Evolutionary conservation across 116 monocot species (phyloP).

Genomic region (Iris pallida): DNA sequence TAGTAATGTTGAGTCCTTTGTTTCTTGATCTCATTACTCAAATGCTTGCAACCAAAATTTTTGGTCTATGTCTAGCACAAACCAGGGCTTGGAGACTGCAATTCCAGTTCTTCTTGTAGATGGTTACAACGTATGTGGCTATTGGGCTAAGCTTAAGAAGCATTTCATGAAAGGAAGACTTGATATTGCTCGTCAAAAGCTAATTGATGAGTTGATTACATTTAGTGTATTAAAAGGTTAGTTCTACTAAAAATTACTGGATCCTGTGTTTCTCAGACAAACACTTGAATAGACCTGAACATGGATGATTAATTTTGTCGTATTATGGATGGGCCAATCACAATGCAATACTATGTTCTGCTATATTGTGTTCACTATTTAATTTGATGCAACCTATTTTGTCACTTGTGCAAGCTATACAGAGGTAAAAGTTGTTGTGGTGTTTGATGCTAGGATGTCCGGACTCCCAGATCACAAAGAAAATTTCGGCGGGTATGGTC

Average conservation of each 20-base stretch:
- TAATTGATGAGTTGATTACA: constrained; percentile 77
- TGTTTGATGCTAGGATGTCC: constrained; percentile 87
- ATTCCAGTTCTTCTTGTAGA: constrained; percentile 89
- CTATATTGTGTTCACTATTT: not conserved
- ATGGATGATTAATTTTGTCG: too few species aligned
- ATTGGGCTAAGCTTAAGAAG: constrained; percentile 90
- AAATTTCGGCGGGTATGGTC: constrained; percentile 69
- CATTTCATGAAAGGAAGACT: constrained; percentile 87
- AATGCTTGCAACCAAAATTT: constrained; percentile 16
- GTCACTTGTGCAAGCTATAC: constrained; percentile 28
- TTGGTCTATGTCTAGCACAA: constrained; percentile 55
- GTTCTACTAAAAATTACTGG: not conserved
- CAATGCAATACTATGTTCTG: too few species aligned
- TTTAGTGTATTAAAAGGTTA: constrained; percentile 82
- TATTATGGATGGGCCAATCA: too few species aligned
- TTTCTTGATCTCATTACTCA: not conserved
- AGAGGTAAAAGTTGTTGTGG: constrained; percentile 91
- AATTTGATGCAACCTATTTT: not conserved
- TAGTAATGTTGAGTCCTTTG: constrained; percentile 5
- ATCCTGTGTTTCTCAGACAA: too few species aligned
- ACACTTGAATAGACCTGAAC: too few species aligned
- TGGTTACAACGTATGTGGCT: constrained; percentile 95
- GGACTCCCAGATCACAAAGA: constrained; percentile 78
- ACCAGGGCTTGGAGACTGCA: constrained; percentile 62
- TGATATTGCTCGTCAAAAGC: constrained; percentile 80